These are phyloP conservation scores for Neurospora sp. DNA, from an alignment of 495 filamentous ascomycete genomes.

Conservation along the genomic window DNA sequence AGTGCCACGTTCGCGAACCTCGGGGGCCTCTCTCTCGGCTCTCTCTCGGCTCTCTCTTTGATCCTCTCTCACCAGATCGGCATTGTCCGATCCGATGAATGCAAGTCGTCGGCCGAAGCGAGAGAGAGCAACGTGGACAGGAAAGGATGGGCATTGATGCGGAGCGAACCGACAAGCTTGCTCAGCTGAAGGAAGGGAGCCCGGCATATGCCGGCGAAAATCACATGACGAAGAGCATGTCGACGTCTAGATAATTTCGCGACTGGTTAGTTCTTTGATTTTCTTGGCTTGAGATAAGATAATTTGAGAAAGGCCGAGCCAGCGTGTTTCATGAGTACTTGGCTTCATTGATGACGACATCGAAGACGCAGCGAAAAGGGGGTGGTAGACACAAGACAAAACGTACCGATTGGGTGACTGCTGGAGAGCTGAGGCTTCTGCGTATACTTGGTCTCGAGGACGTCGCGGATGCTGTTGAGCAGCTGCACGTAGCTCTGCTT, in stretches of 20 bases:
- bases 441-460: constrained; percentile 73
- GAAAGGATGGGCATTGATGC: not conserved
- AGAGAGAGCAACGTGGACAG: not conserved
- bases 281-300: not conserved
- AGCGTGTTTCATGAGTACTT: not conserved
- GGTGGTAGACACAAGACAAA: constrained; percentile 3
- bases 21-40: not conserved
- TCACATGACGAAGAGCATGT: constrained; percentile 41
- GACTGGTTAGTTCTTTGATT: not conserved
- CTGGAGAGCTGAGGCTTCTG: constrained; percentile 96
- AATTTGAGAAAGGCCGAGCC: not conserved
- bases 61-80: not conserved
- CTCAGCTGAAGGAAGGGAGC: not conserved
- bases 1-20: not conserved
- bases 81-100: not conserved
- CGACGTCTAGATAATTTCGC: constrained; percentile 22
- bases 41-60: not conserved
- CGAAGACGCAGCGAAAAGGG: not conserved
- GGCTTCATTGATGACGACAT: constrained; percentile 6
- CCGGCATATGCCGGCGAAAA: not conserved
- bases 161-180: not conserved
- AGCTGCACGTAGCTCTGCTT: constrained; percentile 93
- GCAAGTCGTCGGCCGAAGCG: not conserved
- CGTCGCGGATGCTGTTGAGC: constrained; percentile 86
- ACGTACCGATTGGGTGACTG: constrained; percentile 87